These are phyloP conservation scores for Phaeosphaeria sp. DNA, from an alignment of 2,329 filamentous ascomycete species.

Conservation along the genomic window DNA sequence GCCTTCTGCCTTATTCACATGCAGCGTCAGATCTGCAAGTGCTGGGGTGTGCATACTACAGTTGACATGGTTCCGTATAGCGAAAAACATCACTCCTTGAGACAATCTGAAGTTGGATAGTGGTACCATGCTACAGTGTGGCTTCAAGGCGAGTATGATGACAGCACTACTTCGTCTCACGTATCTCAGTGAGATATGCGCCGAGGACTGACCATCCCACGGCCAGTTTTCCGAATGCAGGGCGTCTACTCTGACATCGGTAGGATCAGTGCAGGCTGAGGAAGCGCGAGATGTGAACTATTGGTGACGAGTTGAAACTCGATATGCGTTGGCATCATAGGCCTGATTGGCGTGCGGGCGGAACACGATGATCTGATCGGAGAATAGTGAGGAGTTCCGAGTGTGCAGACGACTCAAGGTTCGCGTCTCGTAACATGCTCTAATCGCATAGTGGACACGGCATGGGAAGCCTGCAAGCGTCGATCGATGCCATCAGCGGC, in stretches of 20 bases:
- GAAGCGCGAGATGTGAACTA: constrained; percentile 2
- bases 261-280: constrained; percentile 2
- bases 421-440: background rate
- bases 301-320: constrained; percentile 3
- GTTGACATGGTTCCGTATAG: background rate
- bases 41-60: background rate
- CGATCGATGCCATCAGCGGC: constrained; percentile 12
- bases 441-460: constrained; percentile 3
- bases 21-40: constrained; percentile 4
- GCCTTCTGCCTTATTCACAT: background rate
- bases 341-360: constrained; percentile 17
- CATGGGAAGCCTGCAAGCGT: constrained; percentile 11
- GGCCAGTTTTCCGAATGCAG: background rate
- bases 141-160: background rate
- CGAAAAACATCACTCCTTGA: background rate
- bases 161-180: constrained; percentile 1
- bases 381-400: constrained; percentile 33
- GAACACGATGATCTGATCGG: constrained; percentile 19
- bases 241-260: background rate
- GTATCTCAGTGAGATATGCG: constrained; percentile 3
- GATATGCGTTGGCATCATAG: constrained; percentile 13
- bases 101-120: background rate
- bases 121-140: background rate
- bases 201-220: background rate
- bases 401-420: constrained; percentile 13